These are phyloP conservation scores for Cornus suecica DNA, from an alignment of 148 eudicot genomes.

Conservation along the genomic window DNA sequence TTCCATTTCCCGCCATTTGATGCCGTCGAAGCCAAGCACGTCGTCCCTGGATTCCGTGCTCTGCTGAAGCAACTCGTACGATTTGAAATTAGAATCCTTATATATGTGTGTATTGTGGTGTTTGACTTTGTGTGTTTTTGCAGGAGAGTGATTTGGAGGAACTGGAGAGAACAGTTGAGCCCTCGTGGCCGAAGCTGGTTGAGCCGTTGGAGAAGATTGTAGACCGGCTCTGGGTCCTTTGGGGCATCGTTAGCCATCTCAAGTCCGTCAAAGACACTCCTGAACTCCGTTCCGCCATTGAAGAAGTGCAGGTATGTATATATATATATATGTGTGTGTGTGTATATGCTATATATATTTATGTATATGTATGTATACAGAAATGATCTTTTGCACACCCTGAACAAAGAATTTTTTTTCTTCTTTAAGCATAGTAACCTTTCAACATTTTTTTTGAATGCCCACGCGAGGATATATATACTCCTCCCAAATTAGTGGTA, in stretches of 20 bases:
- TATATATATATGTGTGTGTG: neutral
- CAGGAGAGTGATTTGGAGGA: constrained; percentile 75
- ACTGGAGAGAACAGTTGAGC: constrained; percentile 83
- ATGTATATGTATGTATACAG: no score
- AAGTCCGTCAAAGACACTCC: constrained; percentile 79
- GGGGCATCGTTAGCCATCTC: constrained; percentile 94
- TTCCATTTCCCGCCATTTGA: constrained; percentile 92
- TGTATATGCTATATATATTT: no score
- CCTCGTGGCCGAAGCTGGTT: constrained; percentile 86
- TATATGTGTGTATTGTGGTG: neutral
- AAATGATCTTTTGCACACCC: no score
- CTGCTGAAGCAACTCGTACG: constrained; percentile 56
- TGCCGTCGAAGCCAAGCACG: constrained; percentile 63
- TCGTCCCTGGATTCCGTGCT: constrained; percentile 80
- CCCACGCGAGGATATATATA: no score
- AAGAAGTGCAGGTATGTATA: constrained; percentile 84
- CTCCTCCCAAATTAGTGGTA: no score
- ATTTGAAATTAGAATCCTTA: neutral
- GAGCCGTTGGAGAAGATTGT: constrained; percentile 84
- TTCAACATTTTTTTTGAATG: no score
- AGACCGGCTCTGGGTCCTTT: constrained; percentile 69
- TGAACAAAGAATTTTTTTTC: no score
- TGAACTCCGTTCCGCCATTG: constrained; percentile 93
- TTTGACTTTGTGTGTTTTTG: neutral
- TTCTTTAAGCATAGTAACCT: no score